These are phyloP conservation scores for Fusarium palustre DNA, from an alignment of 2,329 filamentous ascomycete species.

Conservation along the genomic window DNA sequence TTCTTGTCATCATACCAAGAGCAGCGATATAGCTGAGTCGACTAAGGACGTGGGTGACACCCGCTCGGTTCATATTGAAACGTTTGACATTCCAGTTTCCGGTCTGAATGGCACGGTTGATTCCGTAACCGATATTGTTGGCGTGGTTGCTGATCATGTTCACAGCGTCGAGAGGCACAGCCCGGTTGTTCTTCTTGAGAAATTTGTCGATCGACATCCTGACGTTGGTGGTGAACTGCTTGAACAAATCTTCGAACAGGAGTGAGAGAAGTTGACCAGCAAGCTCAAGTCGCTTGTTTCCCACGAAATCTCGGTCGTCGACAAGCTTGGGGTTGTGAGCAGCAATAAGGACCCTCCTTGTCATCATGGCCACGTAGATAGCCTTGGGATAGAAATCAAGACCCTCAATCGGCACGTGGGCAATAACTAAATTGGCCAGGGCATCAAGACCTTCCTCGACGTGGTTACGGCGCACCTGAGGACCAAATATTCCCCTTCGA, in stretches of 20 bases:
- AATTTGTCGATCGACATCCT: constrained; percentile 96
- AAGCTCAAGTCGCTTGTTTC: constrained; percentile 95
- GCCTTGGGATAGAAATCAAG: constrained; percentile 98
- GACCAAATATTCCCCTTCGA: constrained; percentile 66
- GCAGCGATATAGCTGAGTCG: constrained; percentile 96
- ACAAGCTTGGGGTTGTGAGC: constrained; percentile 89
- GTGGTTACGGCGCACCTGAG: constrained; percentile 76
- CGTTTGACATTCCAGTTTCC: constrained; percentile 98
- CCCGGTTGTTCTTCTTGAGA: constrained; percentile 91
- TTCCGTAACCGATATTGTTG: constrained; percentile 88
- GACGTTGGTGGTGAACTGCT: constrained; percentile 89
- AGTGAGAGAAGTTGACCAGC: constrained; percentile 94
- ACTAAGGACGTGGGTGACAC: constrained; percentile 95
- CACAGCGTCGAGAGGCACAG: constrained; percentile 87
- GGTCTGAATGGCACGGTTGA: constrained; percentile 96
- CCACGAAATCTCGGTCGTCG: constrained; percentile 96
- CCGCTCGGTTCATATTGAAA: constrained; percentile 98
- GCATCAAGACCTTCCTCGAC: constrained; percentile 94
- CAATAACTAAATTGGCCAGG: constrained; percentile 90
- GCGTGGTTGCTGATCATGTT: constrained; percentile 86
- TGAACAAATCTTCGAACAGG: constrained; percentile 97
- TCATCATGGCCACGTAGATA: constrained; percentile 96
- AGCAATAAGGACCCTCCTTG: constrained; percentile 93
- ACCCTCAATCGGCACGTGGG: constrained; percentile 90
- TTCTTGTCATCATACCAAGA: constrained; percentile 99